These are phyloP conservation scores for Eucalyptus pauciflora DNA, from an alignment of 345 rosid species.

Conservation along the genomic window DNA sequence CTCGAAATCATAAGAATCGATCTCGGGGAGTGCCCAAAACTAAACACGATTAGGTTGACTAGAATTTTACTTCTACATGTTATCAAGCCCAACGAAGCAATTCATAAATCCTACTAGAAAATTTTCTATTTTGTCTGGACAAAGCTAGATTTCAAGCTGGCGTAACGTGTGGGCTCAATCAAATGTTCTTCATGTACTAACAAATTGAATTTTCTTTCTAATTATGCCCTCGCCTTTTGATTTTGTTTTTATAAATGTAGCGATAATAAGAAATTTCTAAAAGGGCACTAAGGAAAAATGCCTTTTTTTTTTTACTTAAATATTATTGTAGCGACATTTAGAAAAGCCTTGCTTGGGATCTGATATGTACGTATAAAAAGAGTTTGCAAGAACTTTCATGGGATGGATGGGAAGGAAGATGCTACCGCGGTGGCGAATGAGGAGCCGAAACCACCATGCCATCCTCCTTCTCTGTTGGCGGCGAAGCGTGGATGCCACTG, in stretches of 20 bases:
- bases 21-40: not conserved
- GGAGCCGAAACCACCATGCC: too few relatives aligned
- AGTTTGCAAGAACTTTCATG: too few relatives aligned
- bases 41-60: too few relatives aligned
- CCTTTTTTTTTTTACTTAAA: too few relatives aligned
- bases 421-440: rapidly evolving
- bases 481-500: rapidly evolving
- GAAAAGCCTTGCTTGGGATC: too few relatives aligned
- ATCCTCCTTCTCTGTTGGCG: rapidly evolving
- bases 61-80: too few relatives aligned
- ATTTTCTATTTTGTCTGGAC: not conserved
- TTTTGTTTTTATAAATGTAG: not conserved
- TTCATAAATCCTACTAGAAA: not conserved
- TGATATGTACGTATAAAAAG: too few relatives aligned
- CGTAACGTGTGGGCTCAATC: not conserved
- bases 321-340: too few relatives aligned
- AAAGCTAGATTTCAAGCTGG: not conserved
- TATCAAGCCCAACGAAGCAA: not conserved
- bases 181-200: not conserved
- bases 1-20: not conserved
- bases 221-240: not conserved
- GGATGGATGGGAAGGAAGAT: too few relatives aligned
- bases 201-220: not conserved
- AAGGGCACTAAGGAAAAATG: not conserved
- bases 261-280: too few relatives aligned